Percentiles rank a stretch among this genome's conserved stretches.
Conservation (phyloP, 306 rosid genomes). For the Oxytropis ochrocephala region DNA sequence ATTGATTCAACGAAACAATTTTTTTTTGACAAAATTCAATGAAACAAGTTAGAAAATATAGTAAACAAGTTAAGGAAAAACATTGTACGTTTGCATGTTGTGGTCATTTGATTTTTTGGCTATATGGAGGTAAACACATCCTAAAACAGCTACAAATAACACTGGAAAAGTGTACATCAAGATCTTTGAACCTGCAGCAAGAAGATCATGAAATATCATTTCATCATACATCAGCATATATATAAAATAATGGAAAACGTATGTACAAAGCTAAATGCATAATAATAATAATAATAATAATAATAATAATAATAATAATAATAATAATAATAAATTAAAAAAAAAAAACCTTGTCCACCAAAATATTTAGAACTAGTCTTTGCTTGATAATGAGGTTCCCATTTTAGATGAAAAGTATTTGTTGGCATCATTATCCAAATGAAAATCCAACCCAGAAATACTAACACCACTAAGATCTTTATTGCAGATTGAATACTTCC, state of each 20-base stretch:
- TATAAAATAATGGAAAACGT: background rate
- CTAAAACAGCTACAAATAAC: conserved; percentile 50
- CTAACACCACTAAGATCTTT: conserved; percentile 23
- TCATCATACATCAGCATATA: conserved; percentile 10
- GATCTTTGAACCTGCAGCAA: conserved; percentile 35
- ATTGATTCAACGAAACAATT: no score
- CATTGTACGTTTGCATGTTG: conserved; percentile 12
- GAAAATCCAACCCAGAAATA: conserved; percentile 43
- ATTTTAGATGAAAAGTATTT: conserved; percentile 20
- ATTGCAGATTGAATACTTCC: conserved; percentile 23
- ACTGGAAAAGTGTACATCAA: conserved; percentile 51
- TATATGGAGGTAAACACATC: conserved; percentile 57
- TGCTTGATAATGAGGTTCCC: conserved; percentile 27
- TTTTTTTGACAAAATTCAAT: no score
- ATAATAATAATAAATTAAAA: background rate
- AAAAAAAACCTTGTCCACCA: conserved; percentile 46
- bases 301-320: background rate
- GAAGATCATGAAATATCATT: background rate
- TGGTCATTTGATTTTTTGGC: conserved; percentile 21
- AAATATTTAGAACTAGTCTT: conserved; percentile 37
- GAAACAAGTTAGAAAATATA: no score
- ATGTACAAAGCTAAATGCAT: background rate
- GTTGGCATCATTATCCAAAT: conserved; percentile 57
- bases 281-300: background rate
- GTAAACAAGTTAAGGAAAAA: background rate